A percentile compares a stretch with the other conserved stretches of the same genome.
phyloP scores from a whole-genome alignment of 169 alveolate genomes.

The Cryptosporidium canis region DNA sequence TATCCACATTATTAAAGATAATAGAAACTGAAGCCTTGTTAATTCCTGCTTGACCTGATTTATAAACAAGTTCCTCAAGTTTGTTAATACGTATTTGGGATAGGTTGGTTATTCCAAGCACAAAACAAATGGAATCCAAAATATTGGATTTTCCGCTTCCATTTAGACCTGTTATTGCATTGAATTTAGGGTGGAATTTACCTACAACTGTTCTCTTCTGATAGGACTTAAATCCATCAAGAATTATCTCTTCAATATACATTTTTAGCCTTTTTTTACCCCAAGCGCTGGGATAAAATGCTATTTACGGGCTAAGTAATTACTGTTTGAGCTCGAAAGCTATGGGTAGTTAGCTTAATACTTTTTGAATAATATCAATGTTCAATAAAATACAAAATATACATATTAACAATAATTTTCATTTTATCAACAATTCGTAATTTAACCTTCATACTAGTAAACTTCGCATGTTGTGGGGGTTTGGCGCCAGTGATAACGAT shows the following conservation, averaged over 20 bases:
- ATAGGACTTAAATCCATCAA: slow-evolving; percentile 71
- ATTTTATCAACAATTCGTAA: not conserved
- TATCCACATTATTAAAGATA: slow-evolving; percentile 90
- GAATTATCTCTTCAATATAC: slow-evolving; percentile 66
- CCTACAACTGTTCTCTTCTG: slow-evolving; percentile 85
- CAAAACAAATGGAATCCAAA: slow-evolving; percentile 97
- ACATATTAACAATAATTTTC: not conserved
- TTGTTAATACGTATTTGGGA: slow-evolving; percentile 91
- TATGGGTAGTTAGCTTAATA: not conserved
- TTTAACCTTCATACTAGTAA: not conserved
- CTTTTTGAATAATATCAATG: not conserved
- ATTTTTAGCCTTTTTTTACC: not conserved
- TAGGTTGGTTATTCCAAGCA: slow-evolving; percentile 91
- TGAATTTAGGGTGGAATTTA: slow-evolving; percentile 96
- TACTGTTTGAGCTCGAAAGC: not conserved
- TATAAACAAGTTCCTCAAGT: slow-evolving; percentile 96
- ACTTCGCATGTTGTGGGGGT: slow-evolving; percentile 6
- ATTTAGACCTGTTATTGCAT: slow-evolving; percentile 98
- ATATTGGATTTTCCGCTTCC: slow-evolving; percentile 99
- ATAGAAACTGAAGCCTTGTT: slow-evolving; percentile 98
- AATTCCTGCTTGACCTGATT: slow-evolving; percentile 98
- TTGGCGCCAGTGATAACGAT: not conserved
- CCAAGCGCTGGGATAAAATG: not conserved
- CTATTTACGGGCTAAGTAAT: not conserved
- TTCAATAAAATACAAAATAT: not conserved